Evolutionary conservation across 345 rosid genomes (phyloP), one percentile per base, ranked within the genome.

Genomic region (Bruguiera gymnorhiza): DNA sequence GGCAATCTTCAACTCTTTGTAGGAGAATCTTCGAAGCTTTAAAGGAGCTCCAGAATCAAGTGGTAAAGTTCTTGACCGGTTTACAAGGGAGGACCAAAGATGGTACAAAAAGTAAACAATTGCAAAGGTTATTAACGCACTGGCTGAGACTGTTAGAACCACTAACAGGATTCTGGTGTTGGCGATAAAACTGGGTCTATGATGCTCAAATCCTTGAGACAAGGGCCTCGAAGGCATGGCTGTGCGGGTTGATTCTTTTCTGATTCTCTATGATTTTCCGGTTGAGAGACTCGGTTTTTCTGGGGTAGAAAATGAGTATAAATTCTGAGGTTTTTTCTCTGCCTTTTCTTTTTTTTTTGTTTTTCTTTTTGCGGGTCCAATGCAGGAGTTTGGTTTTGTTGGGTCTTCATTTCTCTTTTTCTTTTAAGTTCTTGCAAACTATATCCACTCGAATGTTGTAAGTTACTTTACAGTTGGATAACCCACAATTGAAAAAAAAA

Each of bases 221-320:
- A 89, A 46, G 59, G 75, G 78, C 70, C 98, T 90, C 62, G 98
- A 86, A 79, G 98, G 96, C 98, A 93, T 93, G 66, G 46, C 71
- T 1, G 9, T 37, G 37, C 51, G 23, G 16, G 52, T 59, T 69
- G 50, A 43, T 43, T 72, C 53, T 21, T 53, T 63, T 64, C 78
- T 67, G 77, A 72, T 77, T 58, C 59, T 56, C 62, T 32, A 3
- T 29, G 66, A 56, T 29, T 64, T 48, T 72, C 13, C 43, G 66
- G 69, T 58, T 26, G 58, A 69, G 62, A 13, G 1, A 43, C 16
- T 63, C 77, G 50, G 37, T 62, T 21, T 55, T 70, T n/a, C 65
- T 68, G 71, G 73, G 56, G 58, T 52, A 52, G 53, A 39, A 48
- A 69, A 55, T 15, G 48, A 20, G 20, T 31, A 10, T 51, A 27